Base-by-base conservation (phyloP, 257 asterid genomes). In the Penstemon newberryi region DNA sequence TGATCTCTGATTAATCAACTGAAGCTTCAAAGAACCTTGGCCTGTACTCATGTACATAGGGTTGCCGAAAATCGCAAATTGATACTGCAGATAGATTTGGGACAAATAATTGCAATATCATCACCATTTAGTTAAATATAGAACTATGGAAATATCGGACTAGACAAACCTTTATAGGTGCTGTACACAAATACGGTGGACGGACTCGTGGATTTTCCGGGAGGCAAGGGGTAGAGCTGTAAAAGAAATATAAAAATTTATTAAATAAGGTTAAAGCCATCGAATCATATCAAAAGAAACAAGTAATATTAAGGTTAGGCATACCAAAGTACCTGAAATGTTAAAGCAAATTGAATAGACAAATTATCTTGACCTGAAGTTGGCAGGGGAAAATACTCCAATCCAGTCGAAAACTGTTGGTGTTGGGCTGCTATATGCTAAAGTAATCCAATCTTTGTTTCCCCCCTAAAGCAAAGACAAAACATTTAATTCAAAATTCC, bases 361-460 rank as follows among this genome's bases (percentile, higher is more conserved):
- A 49, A 13, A 62, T 47, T 18, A 5, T 15, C 45, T 73, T 60
- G 40, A 93, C 99, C 96, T 87, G 88, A 93, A 88, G 83, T 87
- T 90, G 60, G 83, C 91, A 3, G 99, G 99, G 70, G 99, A 93
- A 82, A 93, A 93, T 46, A 93, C 96, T 63, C 97, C 97, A 50
- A 93, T 82, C 99, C 99, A 93, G 77, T 93, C 99, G 73, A 78
- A 85, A 52, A 12, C 55, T 5, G 91, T 77, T 5, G 97, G 97
- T 53, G 55, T 87, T 59, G 91, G 52, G 80, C 71, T 74, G 54
- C 79, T 73, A 73, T 74, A 93, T 67, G 83, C 81, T 60, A 93
- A 52, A 40, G 75, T 81, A 67, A 93, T 71, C 97, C 96, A 90
- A 52, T 87, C 99, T 66, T 74, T 75, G 72, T 75, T 84, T 70